phyloP scores from a whole-genome alignment of 768 basidiomycete species.

The Multifurca ochricompacta region DNA sequence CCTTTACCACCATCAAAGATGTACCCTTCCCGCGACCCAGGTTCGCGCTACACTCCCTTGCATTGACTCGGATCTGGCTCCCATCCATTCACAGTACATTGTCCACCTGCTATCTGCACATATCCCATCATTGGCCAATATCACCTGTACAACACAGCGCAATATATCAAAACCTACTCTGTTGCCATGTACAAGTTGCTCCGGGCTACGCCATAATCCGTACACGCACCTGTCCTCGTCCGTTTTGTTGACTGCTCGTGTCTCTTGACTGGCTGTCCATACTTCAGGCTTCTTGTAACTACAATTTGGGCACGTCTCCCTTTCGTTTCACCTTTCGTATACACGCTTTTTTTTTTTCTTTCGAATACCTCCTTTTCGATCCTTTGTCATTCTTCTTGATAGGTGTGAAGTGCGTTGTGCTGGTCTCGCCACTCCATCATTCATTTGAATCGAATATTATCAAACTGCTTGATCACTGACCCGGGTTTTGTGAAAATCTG shows the following conservation, averaged over 20 bases:
- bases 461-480: neutral
- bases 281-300: slow-evolving; percentile 7
- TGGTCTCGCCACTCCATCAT: slow-evolving; percentile 6
- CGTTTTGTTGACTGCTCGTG: neutral
- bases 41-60: neutral
- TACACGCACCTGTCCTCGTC: neutral
- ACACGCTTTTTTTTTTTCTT: neutral
- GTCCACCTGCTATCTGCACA: slow-evolving; percentile 5
- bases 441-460: slow-evolving; percentile 2
- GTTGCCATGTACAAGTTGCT: slow-evolving; percentile 13
- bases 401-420: slow-evolving; percentile 8
- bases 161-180: slow-evolving; percentile 8
- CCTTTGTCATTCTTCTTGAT: slow-evolving; percentile 1
- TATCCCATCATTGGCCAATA: slow-evolving; percentile 9
- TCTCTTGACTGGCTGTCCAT: slow-evolving; percentile 6
- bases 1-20: neutral
- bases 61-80: neutral
- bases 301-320: neutral
- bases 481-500: neutral
- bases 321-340: slow-evolving; percentile 2
- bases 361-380: neutral
- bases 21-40: neutral
- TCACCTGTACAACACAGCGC: slow-evolving; percentile 19
- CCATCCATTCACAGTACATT: slow-evolving; percentile 10
- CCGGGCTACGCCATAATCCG: neutral